phyloP scores from a whole-genome alignment of 345 rosid species.

The Trapa incisa region DNA sequence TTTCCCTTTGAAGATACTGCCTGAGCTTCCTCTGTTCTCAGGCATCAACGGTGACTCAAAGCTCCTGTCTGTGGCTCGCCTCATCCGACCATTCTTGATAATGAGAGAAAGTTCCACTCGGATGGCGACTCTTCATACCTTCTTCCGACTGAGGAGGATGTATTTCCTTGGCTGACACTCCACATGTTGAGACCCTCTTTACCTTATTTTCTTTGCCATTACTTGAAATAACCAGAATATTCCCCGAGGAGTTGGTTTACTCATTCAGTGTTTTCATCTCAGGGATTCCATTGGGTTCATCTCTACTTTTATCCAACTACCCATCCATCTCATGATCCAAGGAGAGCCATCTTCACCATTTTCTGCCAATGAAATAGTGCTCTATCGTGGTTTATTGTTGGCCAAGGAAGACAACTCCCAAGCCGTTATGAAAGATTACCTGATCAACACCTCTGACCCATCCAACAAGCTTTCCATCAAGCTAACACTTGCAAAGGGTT shows the following conservation, averaged over 20 bases:
- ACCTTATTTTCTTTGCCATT: conserved; percentile 18
- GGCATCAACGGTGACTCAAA: conserved; percentile 9
- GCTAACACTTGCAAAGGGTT: conserved; percentile 40
- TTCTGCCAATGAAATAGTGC: conserved; percentile 43
- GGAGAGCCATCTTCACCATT: conserved; percentile 40
- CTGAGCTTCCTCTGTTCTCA: background rate
- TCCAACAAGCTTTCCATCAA: conserved; percentile 31
- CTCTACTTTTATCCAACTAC: conserved; percentile 65
- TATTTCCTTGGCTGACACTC: conserved; percentile 33
- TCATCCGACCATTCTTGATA: conserved; percentile 39
- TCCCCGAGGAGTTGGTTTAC: conserved; percentile 31
- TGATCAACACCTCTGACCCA: conserved; percentile 22
- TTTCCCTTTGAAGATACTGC: background rate
- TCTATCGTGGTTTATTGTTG: conserved; percentile 45
- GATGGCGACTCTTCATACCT: conserved; percentile 36
- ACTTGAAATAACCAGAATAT: conserved; percentile 36
- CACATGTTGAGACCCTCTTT: conserved; percentile 11
- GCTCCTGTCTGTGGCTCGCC: conserved; percentile 53
- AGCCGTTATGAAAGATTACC: conserved; percentile 52
- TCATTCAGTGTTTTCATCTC: conserved; percentile 32
- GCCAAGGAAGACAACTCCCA: conserved; percentile 10
- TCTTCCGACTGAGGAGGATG: conserved; percentile 41
- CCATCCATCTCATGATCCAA: conserved; percentile 41
- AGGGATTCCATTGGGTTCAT: conserved; percentile 69
- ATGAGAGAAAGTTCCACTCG: conserved; percentile 61